Evolutionary conservation across 495 filamentous ascomycete genomes (phyloP), one percentile per base, ranked within the genome.

Genomic region (Hyaloscypha finlandica): DNA sequence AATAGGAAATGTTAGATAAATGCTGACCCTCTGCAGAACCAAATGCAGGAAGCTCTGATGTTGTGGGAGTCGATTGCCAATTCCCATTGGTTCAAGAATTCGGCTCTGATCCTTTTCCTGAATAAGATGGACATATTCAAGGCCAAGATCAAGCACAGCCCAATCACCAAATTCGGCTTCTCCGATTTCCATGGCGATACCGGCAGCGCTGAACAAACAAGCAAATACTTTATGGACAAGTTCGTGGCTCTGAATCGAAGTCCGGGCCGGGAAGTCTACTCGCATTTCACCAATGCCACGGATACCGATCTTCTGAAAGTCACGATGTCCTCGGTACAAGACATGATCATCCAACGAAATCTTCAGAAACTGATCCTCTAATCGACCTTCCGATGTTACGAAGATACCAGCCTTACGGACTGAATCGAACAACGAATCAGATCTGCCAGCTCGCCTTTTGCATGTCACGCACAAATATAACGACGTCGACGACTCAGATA

Each of bases 101-200:
- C 95, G 52, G 90, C 95, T 20, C 92, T 99, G 73, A 99, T 99
- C 68, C 86, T 99, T 48, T 99, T 99, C 83, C 84, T 99, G 64
- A 99, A 99, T 88, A 99, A 99, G 85, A 97, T 97, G 79, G 95
- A 99, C 79, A 85, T 97, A 19, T 99, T 99, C 86, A 93, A 89
- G 76, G 88, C 89, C 69, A 99, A 99, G 82, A 85, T 98, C 29
- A 75, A 82, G 14, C 81, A 84, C 55, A 94, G 91, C 67, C 89
- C 93, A 9, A 92, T 99, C 75, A 89, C 89, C 52, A 88, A 90
- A 59, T 92, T 97, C 75, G 84, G 84, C 54, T 99, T 99, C 83
- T 92, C 93, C 32, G 95, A 99, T 77, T 99, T 95, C 82, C 85
- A 84, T 63, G 90, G 84, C 64, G 82, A 82, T 65, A 77, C 77